Evolutionary conservation across 2,329 filamentous ascomycete genomes (phyloP).

Genomic region (Thielaviopsis populi): DNA sequence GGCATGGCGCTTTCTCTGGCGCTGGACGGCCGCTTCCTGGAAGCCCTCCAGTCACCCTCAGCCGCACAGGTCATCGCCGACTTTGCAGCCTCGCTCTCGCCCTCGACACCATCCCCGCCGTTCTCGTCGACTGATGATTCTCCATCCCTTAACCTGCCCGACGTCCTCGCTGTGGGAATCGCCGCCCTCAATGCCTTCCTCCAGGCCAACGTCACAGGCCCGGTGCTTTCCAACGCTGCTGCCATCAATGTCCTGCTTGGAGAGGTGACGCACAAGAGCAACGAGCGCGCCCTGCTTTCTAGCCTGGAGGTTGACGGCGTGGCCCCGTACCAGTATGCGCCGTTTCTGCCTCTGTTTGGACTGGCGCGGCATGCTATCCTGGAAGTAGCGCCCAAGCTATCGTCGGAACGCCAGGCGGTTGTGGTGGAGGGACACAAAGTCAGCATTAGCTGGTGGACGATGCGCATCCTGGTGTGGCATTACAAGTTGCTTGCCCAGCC

Average conservation of each 20-base stretch:
- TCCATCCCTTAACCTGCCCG: not conserved
- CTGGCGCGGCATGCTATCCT: slow-evolving; percentile 37
- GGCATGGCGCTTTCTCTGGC: not conserved
- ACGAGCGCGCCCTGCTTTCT: slow-evolving; percentile 36
- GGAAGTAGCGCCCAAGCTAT: slow-evolving; percentile 28
- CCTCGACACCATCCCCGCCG: not conserved
- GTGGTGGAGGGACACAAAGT: slow-evolving; percentile 23
- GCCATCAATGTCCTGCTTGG: slow-evolving; percentile 26
- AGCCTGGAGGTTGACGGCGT: slow-evolving; percentile 70
- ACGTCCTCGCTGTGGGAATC: slow-evolving; percentile 40
- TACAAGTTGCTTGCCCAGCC: slow-evolving; percentile 46
- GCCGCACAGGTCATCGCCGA: not conserved
- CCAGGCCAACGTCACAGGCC: slow-evolving; percentile 78
- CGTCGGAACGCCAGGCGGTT: slow-evolving; percentile 18
- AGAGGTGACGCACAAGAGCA: slow-evolving; percentile 27
- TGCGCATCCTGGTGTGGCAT: slow-evolving; percentile 60
- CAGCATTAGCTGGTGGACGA: slow-evolving; percentile 40
- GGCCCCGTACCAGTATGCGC: slow-evolving; percentile 70
- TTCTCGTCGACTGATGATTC: not conserved
- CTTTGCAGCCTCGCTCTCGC: not conserved
- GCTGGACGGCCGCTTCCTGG: slow-evolving; percentile 1
- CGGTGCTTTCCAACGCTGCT: slow-evolving; percentile 39
- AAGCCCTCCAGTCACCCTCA: not conserved
- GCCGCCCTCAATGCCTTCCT: slow-evolving; percentile 65
- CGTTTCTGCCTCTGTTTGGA: slow-evolving; percentile 68